A percentile compares a stretch with the other conserved stretches of the same genome.
Evolutionary conservation across 768 basidiomycete species (phyloP).

Genomic region (Gloeopeniophorella convolvens): DNA sequence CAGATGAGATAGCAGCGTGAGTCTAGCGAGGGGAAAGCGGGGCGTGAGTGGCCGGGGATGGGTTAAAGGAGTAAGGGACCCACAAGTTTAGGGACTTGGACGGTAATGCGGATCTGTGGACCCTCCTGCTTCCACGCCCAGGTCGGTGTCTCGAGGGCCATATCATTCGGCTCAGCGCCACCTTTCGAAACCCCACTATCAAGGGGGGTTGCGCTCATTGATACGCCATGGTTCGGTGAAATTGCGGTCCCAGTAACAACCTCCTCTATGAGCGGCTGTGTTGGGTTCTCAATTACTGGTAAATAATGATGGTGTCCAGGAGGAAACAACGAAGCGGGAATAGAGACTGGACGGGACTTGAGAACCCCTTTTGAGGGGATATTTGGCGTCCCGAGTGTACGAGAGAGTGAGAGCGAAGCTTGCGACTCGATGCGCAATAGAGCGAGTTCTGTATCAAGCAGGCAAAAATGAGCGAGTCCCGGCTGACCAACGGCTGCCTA

Average conservation of each 20-base stretch:
- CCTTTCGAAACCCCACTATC: neutral
- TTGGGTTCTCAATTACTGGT: constrained; percentile 11
- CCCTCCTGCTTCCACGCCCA: constrained; percentile 51
- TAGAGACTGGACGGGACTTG: constrained; percentile 45
- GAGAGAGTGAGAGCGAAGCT: constrained; percentile 52
- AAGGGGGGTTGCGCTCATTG: constrained; percentile 28
- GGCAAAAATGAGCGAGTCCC: neutral
- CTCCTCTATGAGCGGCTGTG: constrained; percentile 46
- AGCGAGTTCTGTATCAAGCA: constrained; percentile 48
- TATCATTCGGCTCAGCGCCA: neutral
- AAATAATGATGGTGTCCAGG: constrained; percentile 22
- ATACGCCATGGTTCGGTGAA: constrained; percentile 33
- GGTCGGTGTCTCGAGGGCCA: constrained; percentile 26
- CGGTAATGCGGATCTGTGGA: constrained; percentile 40
- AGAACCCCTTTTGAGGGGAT: constrained; percentile 72
- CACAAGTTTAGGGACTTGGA: constrained; percentile 54
- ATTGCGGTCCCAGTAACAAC: constrained; percentile 14
- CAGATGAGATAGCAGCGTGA: constrained; percentile 35
- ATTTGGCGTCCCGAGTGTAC: constrained; percentile 67
- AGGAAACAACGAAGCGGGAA: constrained; percentile 42
- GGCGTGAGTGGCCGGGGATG: neutral
- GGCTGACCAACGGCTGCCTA: neutral
- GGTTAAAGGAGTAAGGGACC: constrained; percentile 25
- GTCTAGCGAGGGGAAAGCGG: constrained; percentile 38
- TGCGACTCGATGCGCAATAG: constrained; percentile 63